phyloP scores from a whole-genome alignment of 306 rosid genomes.

The Vicia villosa region DNA sequence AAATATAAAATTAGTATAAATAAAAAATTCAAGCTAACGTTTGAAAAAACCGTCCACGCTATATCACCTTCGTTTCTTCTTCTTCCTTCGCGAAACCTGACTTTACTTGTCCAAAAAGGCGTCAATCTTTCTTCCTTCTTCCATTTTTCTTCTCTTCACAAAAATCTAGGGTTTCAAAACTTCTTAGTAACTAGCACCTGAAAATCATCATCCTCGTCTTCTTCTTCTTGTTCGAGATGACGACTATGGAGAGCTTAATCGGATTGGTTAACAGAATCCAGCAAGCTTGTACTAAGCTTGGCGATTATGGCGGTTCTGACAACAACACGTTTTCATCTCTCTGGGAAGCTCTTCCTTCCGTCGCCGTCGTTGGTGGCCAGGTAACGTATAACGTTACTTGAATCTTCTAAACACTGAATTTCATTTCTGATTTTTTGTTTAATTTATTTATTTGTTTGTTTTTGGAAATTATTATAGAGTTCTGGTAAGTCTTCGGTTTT shows the following conservation, averaged over 20 bases:
- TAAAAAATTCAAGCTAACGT: neutral
- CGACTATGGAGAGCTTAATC: constrained; percentile 96
- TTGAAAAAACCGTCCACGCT: neutral
- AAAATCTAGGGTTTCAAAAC: constrained; percentile 22
- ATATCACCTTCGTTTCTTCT: constrained; percentile 7
- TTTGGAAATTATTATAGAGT: constrained; percentile 60
- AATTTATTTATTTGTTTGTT: neutral
- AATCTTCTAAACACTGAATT: constrained; percentile 4
- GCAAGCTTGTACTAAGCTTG: constrained; percentile 88
- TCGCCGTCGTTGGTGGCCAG: constrained; percentile 98
- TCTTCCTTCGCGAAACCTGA: neutral
- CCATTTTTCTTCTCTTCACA: neutral
- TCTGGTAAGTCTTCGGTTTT: constrained; percentile 96
- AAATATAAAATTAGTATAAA: too few species aligned
- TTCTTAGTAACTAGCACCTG: neutral
- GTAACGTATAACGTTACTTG: constrained; percentile 26
- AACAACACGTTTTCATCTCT: constrained; percentile 68
- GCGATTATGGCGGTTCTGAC: constrained; percentile 83
- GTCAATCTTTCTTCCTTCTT: constrained; percentile 9
- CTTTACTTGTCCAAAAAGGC: constrained; percentile 10
- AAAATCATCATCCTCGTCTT: neutral
- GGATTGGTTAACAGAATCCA: constrained; percentile 92
- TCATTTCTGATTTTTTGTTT: neutral
- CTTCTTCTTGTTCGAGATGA: constrained; percentile 43
- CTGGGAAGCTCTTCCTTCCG: constrained; percentile 96